Conservation (phyloP, 2,329 filamentous ascomycete species). For the Penicillium sp. region DNA sequence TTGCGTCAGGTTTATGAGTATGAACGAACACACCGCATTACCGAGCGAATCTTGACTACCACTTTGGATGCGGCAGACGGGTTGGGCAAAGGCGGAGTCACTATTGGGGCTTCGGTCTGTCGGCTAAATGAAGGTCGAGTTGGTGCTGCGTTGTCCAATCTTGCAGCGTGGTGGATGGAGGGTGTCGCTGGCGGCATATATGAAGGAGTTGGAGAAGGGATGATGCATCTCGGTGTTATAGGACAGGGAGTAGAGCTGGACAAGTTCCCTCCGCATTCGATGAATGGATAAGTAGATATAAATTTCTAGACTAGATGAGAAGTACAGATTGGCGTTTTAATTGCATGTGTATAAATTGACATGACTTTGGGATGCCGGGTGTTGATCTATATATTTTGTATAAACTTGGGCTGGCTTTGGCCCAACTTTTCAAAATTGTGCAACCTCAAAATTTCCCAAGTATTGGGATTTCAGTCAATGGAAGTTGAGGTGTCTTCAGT, state of each 20-base stretch:
- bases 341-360: no score
- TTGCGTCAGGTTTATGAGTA: slow-evolving; percentile 58
- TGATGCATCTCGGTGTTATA: slow-evolving; percentile 47
- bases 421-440: no score
- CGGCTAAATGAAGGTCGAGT: slow-evolving; percentile 65
- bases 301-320: not conserved
- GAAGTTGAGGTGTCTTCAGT: no score
- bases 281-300: slow-evolving; percentile 3
- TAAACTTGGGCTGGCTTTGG: no score
- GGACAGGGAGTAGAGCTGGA: slow-evolving; percentile 20
- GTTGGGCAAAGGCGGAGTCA: slow-evolving; percentile 55
- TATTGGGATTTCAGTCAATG: no score
- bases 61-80: slow-evolving; percentile 56
- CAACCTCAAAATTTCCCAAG: no score
- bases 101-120: slow-evolving; percentile 57
- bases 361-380: no score
- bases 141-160: slow-evolving; percentile 59
- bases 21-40: slow-evolving; percentile 67
- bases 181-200: slow-evolving; percentile 67
- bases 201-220: slow-evolving; percentile 61
- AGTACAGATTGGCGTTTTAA: not conserved
- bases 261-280: slow-evolving; percentile 11
- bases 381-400: no score
- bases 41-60: slow-evolving; percentile 56
- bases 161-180: slow-evolving; percentile 63